These are phyloP conservation scores for Beta macrorhiza DNA, from an alignment of 179 eudicot species.

Conservation along the genomic window DNA sequence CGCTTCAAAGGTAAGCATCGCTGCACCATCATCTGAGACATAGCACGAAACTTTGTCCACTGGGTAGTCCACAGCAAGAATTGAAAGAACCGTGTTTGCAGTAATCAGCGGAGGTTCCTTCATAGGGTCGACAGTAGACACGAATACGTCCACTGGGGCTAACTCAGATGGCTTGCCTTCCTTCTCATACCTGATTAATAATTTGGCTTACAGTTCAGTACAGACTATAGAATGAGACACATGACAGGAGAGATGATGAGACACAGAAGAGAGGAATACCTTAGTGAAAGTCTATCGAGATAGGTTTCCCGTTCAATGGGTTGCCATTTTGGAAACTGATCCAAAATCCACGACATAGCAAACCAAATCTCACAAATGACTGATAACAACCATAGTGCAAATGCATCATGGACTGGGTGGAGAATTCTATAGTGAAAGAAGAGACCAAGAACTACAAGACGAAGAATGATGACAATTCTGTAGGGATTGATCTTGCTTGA, in stretches of 20 bases:
- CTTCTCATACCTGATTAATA: conserved; percentile 68
- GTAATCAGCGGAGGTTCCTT: conserved; percentile 94
- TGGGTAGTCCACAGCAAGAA: conserved; percentile 92
- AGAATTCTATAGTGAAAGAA: conserved; percentile 85
- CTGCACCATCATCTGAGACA: conserved; percentile 97
- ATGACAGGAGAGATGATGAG: neutral
- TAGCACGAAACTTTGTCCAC: conserved; percentile 92
- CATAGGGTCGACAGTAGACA: conserved; percentile 88
- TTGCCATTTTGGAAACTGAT: conserved; percentile 95
- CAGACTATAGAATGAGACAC: neutral
- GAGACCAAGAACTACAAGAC: conserved; percentile 69
- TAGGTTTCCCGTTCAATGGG: conserved; percentile 84
- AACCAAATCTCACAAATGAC: conserved; percentile 98
- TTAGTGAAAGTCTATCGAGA: conserved; percentile 74
- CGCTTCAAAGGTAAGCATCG: conserved; percentile 91
- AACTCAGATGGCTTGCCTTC: conserved; percentile 75
- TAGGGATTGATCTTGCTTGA: conserved; percentile 79
- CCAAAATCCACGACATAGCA: conserved; percentile 89
- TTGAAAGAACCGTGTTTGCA: conserved; percentile 86
- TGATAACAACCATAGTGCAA: conserved; percentile 82
- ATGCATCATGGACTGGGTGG: conserved; percentile 85
- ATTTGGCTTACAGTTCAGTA: neutral
- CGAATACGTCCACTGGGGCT: conserved; percentile 83
- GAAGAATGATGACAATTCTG: conserved; percentile 66
- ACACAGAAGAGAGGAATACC: conserved; percentile 40